Conservation (phyloP, 148 eudicot species). For the Cornus controversa region DNA sequence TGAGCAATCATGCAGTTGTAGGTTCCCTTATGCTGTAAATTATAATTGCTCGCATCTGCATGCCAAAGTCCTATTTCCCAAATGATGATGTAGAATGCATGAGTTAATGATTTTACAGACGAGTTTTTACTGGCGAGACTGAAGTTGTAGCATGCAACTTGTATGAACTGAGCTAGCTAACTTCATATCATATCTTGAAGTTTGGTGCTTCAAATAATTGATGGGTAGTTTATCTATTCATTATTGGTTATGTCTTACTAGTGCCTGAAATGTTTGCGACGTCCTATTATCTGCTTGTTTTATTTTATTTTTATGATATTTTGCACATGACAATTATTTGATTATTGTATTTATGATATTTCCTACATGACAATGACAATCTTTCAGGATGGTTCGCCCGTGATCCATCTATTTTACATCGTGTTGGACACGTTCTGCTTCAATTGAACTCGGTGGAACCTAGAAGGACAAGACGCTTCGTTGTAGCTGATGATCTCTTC, state of each 20-base stretch:
- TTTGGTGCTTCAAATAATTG: neutral
- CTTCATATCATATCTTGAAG: neutral
- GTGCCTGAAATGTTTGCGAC: neutral
- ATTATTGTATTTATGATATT: neutral
- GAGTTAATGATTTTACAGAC: neutral
- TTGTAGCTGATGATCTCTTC: constrained; percentile 86
- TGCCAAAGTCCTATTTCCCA: neutral
- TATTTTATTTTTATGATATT: neutral
- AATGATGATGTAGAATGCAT: neutral
- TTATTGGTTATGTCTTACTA: neutral
- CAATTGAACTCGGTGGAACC: constrained; percentile 54
- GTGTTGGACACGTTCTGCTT: constrained; percentile 79
- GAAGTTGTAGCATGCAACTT: neutral
- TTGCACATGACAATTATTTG: neutral
- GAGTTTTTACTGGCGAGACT: neutral
- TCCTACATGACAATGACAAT: neutral
- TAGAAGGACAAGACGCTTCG: constrained; percentile 54
- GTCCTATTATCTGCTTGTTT: neutral
- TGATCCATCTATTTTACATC: constrained; percentile 69
- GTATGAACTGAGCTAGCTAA: neutral
- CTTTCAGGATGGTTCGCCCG: constrained; percentile 78
- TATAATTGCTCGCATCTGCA: neutral
- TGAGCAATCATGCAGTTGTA: neutral
- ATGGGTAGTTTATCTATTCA: no score
- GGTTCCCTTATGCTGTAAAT: neutral